Percentiles rank a stretch among this genome's conserved stretches.
These are phyloP conservation scores for Thelonectria blattea DNA, from an alignment of 2,329 filamentous ascomycete genomes.

Conservation along the genomic window DNA sequence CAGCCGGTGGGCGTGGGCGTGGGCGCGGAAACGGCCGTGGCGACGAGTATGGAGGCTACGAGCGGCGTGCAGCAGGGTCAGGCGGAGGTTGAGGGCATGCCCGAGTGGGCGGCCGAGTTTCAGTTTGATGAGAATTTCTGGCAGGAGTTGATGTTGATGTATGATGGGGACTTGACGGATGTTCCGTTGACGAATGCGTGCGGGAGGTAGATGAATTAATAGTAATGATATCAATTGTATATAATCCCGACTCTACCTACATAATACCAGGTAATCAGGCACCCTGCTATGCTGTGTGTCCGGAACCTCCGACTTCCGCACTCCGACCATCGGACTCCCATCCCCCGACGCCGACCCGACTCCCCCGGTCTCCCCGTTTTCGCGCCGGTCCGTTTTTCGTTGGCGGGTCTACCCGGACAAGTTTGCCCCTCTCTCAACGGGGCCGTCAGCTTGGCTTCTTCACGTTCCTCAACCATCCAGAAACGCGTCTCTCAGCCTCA, in stretches of 20 bases:
- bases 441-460: background rate
- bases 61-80: background rate
- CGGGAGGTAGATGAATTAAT: background rate
- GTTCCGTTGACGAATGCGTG: constrained; percentile 10
- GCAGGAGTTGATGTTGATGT: constrained; percentile 36
- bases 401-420: constrained; percentile 21
- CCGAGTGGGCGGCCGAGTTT: constrained; percentile 32
- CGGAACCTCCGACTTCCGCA: background rate
- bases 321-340: background rate
- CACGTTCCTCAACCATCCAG: background rate
- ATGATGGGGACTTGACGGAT: constrained; percentile 22
- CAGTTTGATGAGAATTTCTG: constrained; percentile 41
- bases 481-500: background rate
- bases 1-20: background rate
- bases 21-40: constrained; percentile 4
- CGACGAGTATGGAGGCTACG: background rate
- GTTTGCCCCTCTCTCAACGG: constrained; percentile 19
- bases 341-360: background rate
- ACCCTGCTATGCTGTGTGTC: no score
- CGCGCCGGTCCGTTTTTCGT: constrained; percentile 12
- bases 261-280: no score
- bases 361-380: no score
- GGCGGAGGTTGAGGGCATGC: background rate
- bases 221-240: no score
- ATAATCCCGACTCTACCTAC: no score